A percentile compares a stretch with the other conserved stretches of the same genome.
Conservation (phyloP, 768 basidiomycete genomes). For the Lactarius hatsudake region DNA sequence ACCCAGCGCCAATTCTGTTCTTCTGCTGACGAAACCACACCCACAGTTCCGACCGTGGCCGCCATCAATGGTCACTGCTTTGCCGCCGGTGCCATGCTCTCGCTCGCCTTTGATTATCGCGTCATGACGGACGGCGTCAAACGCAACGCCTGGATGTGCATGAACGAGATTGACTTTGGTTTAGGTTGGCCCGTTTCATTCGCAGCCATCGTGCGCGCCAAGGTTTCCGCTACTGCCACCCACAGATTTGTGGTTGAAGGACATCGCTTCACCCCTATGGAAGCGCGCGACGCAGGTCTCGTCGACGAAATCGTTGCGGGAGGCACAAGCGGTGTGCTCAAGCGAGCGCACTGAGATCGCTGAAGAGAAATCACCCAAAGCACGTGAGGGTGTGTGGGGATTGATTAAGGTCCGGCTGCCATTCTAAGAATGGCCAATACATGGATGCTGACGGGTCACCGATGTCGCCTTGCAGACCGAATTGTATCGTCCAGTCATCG, state of each 20-base stretch:
- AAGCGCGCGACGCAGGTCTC: constrained; percentile 63
- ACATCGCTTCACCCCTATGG: constrained; percentile 69
- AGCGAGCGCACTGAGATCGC: constrained; percentile 65
- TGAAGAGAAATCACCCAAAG: constrained; percentile 48
- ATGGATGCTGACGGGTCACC: constrained; percentile 15
- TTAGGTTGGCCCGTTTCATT: constrained; percentile 77
- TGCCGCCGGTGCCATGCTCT: constrained; percentile 77
- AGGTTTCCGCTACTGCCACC: constrained; percentile 58
- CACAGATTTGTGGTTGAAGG: constrained; percentile 81
- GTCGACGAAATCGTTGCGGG: constrained; percentile 68
- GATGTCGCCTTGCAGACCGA: constrained; percentile 41
- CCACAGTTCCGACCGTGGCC: constrained; percentile 69
- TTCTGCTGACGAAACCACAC: not conserved
- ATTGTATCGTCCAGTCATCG: constrained; percentile 55
- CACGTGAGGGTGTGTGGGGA: constrained; percentile 66
- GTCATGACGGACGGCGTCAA: constrained; percentile 81
- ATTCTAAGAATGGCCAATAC: not conserved
- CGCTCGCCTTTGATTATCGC: constrained; percentile 83
- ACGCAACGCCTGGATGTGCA: constrained; percentile 81
- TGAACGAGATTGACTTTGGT: constrained; percentile 91
- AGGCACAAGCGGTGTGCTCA: constrained; percentile 55
- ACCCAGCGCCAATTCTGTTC: not conserved
- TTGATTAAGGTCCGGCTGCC: constrained; percentile 56
- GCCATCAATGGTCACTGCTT: constrained; percentile 86
- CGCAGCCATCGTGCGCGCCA: constrained; percentile 57